Conservation (phyloP, 1,284 basidiomycete species). For the Tylopilus sp. region DNA sequence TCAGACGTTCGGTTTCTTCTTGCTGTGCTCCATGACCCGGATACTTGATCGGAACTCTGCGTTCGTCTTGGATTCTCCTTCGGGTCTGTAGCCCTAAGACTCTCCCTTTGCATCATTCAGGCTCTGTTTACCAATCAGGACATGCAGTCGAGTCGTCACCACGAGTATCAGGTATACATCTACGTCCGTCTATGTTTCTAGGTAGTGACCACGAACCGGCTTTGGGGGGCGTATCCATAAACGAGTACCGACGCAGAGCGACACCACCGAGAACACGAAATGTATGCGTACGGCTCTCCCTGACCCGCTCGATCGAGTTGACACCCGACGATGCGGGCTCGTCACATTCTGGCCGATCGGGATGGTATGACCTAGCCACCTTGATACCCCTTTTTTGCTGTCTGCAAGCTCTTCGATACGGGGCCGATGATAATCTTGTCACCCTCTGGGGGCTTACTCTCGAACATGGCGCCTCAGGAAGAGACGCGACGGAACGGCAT, state of each 20-base stretch:
- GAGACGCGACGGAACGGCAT: conserved; percentile 23
- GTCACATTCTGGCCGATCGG: conserved; percentile 38
- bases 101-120: conserved; percentile 10
- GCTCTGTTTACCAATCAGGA: background rate
- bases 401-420: conserved; percentile 42
- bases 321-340: conserved; percentile 39
- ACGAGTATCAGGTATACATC: conserved; percentile 2
- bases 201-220: conserved; percentile 18
- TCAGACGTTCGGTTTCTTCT: conserved; percentile 80
- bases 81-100: conserved; percentile 18
- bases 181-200: background rate
- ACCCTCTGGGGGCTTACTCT: conserved; percentile 26
- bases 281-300: conserved; percentile 27
- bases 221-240: conserved; percentile 21
- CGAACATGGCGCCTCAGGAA: conserved; percentile 29
- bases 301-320: conserved; percentile 23
- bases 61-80: background rate
- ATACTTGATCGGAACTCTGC: conserved; percentile 23
- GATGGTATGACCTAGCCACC: conserved; percentile 42
- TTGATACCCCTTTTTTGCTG: conserved; percentile 36
- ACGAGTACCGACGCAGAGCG: background rate
- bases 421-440: conserved; percentile 36
- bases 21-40: conserved; percentile 79
- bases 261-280: background rate
- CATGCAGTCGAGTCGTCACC: background rate